Conservation (phyloP, 2,329 filamentous ascomycete genomes). For the Fusarium euwallaceae region DNA sequence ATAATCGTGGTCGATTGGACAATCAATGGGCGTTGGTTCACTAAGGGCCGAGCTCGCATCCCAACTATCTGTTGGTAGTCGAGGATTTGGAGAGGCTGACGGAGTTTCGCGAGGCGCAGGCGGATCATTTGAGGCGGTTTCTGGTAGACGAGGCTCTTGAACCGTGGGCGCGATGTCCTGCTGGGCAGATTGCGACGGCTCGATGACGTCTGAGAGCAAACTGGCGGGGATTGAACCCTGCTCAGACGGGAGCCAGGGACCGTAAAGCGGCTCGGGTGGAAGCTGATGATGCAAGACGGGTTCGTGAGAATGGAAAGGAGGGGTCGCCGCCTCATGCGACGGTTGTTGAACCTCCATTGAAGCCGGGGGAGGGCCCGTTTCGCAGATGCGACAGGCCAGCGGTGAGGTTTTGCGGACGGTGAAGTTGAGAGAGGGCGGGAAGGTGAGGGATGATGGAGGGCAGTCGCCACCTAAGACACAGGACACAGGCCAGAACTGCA, state of each 20-base stretch:
- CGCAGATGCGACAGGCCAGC: slow-evolving; percentile 34
- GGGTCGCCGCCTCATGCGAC: slow-evolving; percentile 24
- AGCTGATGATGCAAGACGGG: slow-evolving; percentile 20
- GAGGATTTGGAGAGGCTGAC: slow-evolving; percentile 7
- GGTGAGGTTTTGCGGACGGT: slow-evolving; percentile 19
- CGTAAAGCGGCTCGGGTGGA: slow-evolving; percentile 15
- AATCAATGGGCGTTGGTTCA: slow-evolving; percentile 34
- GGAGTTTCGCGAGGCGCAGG: slow-evolving; percentile 8
- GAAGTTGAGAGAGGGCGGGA: slow-evolving; percentile 18
- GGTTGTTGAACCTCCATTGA: slow-evolving; percentile 42
- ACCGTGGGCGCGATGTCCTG: slow-evolving; percentile 14
- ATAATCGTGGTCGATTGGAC: slow-evolving; percentile 49
- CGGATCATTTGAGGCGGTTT: slow-evolving; percentile 6
- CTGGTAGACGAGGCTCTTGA: slow-evolving; percentile 6
- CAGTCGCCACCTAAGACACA: slow-evolving; percentile 39
- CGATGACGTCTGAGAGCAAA: slow-evolving; percentile 33
- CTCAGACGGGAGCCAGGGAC: slow-evolving; percentile 18
- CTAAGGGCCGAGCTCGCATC: slow-evolving; percentile 45
- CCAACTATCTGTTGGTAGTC: slow-evolving; percentile 19
- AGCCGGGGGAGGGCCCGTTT: slow-evolving; percentile 26
- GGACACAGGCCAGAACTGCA: slow-evolving; percentile 31
- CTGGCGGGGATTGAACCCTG: slow-evolving; percentile 39
- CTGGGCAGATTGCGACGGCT: slow-evolving; percentile 23
- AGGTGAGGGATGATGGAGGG: slow-evolving; percentile 29
- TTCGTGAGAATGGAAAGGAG: slow-evolving; percentile 22